Evolutionary conservation across 148 eudicot species (phyloP).

Genomic region (Salicornia ramosissima): DNA sequence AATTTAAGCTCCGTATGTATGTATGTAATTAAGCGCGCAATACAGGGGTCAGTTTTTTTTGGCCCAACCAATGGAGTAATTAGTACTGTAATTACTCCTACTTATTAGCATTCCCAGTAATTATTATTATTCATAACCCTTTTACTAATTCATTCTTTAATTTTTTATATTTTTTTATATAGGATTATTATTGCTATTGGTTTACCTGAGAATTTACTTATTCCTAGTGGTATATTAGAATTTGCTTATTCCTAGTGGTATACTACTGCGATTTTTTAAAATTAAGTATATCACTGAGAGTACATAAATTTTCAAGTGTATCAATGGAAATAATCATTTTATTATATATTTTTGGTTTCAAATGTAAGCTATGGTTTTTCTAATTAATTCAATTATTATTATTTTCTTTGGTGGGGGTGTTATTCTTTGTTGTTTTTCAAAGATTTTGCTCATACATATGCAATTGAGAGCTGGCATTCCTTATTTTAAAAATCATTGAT

Average conservation of each 20-base stretch:
- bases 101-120: background rate
- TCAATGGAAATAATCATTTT: too few relatives aligned
- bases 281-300: too few relatives aligned
- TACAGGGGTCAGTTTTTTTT: background rate
- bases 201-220: too few relatives aligned
- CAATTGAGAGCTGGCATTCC: constrained; percentile 25
- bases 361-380: background rate
- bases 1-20: too few relatives aligned
- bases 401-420: constrained; percentile 8
- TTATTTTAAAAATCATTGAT: background rate
- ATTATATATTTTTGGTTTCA: too few relatives aligned
- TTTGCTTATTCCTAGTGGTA: too few relatives aligned
- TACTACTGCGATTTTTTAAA: too few relatives aligned
- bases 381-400: background rate
- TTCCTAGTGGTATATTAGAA: too few relatives aligned
- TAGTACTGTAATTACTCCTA: background rate
- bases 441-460: constrained; percentile 20
- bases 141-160: background rate
- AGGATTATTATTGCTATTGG: too few relatives aligned
- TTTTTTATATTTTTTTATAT: background rate
- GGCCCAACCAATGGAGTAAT: background rate
- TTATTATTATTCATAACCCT: background rate
- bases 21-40: background rate
- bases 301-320: too few relatives aligned
- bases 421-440: constrained; percentile 12